Base-by-base conservation (phyloP, 768 basidiomycete species). In the Suillus placidus region DNA sequence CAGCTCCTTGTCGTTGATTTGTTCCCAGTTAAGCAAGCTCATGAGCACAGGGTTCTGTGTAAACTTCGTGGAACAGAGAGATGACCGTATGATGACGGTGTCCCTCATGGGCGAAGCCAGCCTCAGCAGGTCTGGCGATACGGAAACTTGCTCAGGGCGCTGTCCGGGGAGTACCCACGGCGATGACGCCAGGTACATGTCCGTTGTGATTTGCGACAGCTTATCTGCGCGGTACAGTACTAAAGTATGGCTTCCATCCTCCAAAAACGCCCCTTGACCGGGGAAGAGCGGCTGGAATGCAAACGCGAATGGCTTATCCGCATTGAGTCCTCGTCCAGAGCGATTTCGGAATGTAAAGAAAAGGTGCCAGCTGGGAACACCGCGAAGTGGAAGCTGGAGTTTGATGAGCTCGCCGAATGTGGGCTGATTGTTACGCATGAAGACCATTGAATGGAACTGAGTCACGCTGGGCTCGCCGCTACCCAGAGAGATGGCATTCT, bases 351-450 rank as follows among this genome's bases (percentile, higher is more conserved):
- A 96, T 0, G 94, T 94, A 80, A 99, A 93, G 83, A 97, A 98
- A 16, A 99, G 79, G 73, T 98, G 97, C 87, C 93, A 95, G 49
- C 87, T 84, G 2, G 89, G 88, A 45, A 89, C 83, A 9, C 86
- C 85, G 10, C 88, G 81, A 14, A 82, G 78, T 26, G 93, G 91
- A 10, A 99, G 77, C 67, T 87, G 84, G 18, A 99, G 80, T 76
- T 99, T 99, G 78, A 98, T 85, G 56, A 98, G 85, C 77, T 99
- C 97, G 42, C 94, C 93, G 74, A 89, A 99, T 1, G 94, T 97
- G 1, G 97, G 97, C 69, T 91, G 88, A 67, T 88, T 91, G 73
- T 91, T 97, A 42, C 91, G 87, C 68, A 89, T 85, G 77, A 97
- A 97, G 42, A 98, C 93, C 81, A 96, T 89, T 12, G 96, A 97